phyloP scores from a whole-genome alignment of 257 asterid species.

The Mentha longifolia region DNA sequence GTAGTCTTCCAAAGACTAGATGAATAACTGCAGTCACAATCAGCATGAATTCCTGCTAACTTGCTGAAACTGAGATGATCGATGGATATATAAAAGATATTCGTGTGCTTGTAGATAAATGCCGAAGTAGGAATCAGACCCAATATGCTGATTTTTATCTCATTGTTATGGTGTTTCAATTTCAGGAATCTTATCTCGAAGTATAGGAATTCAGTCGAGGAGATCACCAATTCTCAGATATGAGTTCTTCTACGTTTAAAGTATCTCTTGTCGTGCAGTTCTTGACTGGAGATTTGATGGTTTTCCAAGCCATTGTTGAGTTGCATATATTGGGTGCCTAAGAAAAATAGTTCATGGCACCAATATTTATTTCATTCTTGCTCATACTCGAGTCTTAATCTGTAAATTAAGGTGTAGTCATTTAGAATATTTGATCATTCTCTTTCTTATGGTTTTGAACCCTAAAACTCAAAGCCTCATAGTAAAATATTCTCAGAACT shows the following conservation, averaged over 20 bases:
- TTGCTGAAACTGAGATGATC: neutral
- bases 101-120: neutral
- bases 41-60: neutral
- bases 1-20: neutral
- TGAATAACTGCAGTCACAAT: neutral
- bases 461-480: too few relatives aligned
- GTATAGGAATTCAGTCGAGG: constrained; percentile 70
- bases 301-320: neutral
- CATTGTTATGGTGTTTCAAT: constrained; percentile 20
- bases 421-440: too few relatives aligned
- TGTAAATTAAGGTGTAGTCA: neutral
- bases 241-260: constrained; percentile 28
- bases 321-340: neutral
- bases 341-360: neutral
- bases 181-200: constrained; percentile 76
- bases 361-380: neutral
- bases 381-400: neutral
- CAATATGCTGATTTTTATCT: constrained; percentile 19
- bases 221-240: constrained; percentile 64
- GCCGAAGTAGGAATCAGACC: neutral
- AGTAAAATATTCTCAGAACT: too few relatives aligned
- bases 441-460: too few relatives aligned
- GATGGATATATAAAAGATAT: neutral
- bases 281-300: constrained; percentile 14
- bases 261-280: neutral